phyloP scores from a whole-genome alignment of 106 monocot species.

The Allium fistulosum region DNA sequence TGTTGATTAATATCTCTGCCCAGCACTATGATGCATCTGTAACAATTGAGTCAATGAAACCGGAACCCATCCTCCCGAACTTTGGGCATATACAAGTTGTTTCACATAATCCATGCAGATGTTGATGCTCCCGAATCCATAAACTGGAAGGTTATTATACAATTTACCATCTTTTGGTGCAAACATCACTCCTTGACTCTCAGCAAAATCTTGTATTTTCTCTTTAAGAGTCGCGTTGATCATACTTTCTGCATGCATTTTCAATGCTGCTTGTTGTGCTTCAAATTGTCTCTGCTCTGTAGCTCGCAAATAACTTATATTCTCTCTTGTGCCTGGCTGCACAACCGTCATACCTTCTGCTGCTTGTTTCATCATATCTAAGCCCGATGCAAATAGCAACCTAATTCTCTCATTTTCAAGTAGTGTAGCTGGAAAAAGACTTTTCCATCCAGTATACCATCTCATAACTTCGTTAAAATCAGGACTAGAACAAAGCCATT shows the following conservation, averaged over 20 bases:
- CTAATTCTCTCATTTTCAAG: conserved; percentile 76
- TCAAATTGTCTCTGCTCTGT: conserved; percentile 84
- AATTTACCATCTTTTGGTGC: conserved; percentile 76
- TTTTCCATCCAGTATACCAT: conserved; percentile 94
- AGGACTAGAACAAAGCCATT: conserved; percentile 79
- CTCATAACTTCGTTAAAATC: conserved; percentile 69
- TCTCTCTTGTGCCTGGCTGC: conserved; percentile 68
- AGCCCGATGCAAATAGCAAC: conserved; percentile 35
- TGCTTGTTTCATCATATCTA: conserved; percentile 95
- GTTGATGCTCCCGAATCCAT: conserved; percentile 79
- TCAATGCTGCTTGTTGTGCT: conserved; percentile 44
- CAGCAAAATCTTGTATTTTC: conserved; percentile 64
- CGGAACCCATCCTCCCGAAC: conserved; percentile 56
- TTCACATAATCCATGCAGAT: conserved; percentile 81
- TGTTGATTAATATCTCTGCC: conserved; percentile 6
- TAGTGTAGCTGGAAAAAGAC: conserved; percentile 68
- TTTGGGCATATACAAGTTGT: conserved; percentile 67
- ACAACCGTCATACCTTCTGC: conserved; percentile 70
- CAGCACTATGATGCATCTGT: conserved; percentile 57
- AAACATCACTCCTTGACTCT: conserved; percentile 65
- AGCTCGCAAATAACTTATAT: conserved; percentile 56
- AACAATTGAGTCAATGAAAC: conserved; percentile 63
- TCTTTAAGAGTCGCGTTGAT: conserved; percentile 46
- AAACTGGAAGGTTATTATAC: conserved; percentile 73
- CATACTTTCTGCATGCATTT: conserved; percentile 23